Base-by-base conservation (phyloP, 140 eudicot genomes). In the Cichorium intybus region DNA sequence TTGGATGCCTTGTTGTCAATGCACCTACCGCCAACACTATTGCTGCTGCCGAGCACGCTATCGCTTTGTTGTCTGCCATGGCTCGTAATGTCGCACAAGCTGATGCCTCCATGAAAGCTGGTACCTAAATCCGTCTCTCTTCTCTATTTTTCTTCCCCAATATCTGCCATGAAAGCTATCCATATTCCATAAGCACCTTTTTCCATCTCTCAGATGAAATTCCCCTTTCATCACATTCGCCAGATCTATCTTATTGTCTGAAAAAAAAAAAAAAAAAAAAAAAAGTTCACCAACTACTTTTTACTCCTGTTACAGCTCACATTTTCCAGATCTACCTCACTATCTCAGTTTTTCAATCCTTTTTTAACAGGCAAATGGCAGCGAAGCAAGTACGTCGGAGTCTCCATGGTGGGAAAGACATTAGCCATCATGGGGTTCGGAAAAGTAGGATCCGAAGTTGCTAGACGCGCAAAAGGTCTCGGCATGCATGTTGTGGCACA, bases 361-460 rank as follows among this genome's bases (percentile, higher is more conserved):
- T 52, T 35, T 74, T 18, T 35, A 6, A 46, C 86, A 87, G 96
- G 93, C 48, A 80, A 80, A 70, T 88, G 96, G 96, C 70, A 62
- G 60, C 78, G 94, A 4, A 85, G 33, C 76, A 88, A 85, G 70
- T 88, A 88, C 53, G 86, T 83, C 24, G 97, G 97, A 3, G 95
- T 89, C 7, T 89, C 97, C 31, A 66, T 89, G 48, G 95, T 89
- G 20, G 95, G 95, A 17, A 89, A 89, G 75, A 89, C 95, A 7
- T 51, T 89, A 52, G 90, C 95, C 10, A 77, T 89, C 15, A 85
- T 85, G 90, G 97, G 97, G 67, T 89, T 85, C 10, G 97, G 97
- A 10, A 89, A 89, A 56, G 97, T 89, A 33, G 97, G 97, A 23
- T 80, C 88, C 21, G 97, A 89, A 69, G 95, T 89, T n/a, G 97